Evolutionary conservation across 768 basidiomycete genomes (phyloP).

Genomic region (Hortiboletus campestris): DNA sequence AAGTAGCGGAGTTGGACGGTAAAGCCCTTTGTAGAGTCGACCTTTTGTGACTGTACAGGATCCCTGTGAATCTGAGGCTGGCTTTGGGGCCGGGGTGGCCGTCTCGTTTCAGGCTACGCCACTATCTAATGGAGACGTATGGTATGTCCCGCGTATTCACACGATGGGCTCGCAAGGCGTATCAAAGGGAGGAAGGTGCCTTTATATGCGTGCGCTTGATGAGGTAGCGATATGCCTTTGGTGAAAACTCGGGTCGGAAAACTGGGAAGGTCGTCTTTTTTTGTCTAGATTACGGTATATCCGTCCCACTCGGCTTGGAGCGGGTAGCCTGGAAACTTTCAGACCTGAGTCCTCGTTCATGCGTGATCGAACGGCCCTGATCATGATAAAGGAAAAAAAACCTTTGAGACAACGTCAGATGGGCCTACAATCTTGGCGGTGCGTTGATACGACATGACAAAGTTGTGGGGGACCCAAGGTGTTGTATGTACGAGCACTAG

Average conservation of each 20-base stretch:
- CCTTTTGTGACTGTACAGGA: neutral
- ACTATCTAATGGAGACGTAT: slow-evolving; percentile 9
- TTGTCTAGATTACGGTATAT: slow-evolving; percentile 10
- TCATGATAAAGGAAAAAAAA: neutral
- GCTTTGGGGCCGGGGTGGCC: neutral
- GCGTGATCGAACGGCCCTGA: slow-evolving; percentile 11
- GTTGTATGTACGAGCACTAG: neutral
- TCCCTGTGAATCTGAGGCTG: slow-evolving; percentile 2
- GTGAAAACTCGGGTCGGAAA: neutral
- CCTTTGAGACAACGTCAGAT: neutral
- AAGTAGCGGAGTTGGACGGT: slow-evolving; percentile 7
- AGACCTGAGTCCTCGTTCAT: neutral
- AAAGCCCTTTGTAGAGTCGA: neutral
- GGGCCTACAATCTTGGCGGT: slow-evolving; percentile 3
- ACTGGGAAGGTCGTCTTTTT: neutral
- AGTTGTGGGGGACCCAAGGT: neutral
- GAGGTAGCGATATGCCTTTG: neutral
- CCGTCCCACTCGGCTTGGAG: neutral
- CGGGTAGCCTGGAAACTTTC: neutral
- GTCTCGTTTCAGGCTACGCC: slow-evolving; percentile 14
- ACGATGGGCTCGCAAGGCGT: slow-evolving; percentile 17
- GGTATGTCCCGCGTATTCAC: slow-evolving; percentile 15
- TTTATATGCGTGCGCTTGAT: slow-evolving; percentile 16
- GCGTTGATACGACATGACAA: neutral
- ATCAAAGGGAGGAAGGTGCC: slow-evolving; percentile 3